These are phyloP conservation scores for Zea mays DNA, from an alignment of 176 grass and related monocot genomes.

Conservation along the genomic window DNA sequence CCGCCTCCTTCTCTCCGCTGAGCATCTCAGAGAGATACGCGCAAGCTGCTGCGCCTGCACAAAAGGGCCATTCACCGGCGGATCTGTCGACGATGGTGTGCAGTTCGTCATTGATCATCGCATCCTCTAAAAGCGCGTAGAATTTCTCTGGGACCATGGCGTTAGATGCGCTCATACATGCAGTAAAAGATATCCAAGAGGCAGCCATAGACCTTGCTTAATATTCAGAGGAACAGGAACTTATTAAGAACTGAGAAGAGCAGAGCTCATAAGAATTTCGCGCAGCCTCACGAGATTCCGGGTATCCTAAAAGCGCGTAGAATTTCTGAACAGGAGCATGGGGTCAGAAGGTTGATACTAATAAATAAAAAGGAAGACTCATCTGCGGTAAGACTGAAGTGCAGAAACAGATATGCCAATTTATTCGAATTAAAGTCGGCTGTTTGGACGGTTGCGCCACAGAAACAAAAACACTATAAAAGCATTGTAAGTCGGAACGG, in stretches of 20 bases:
- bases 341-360: neutral
- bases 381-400: no score
- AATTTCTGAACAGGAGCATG: neutral
- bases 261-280: neutral
- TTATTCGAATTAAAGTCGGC: no score
- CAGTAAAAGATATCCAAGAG: neutral
- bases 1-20: constrained; percentile 28
- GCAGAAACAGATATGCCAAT: no score
- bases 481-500: no score
- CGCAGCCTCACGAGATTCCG: neutral
- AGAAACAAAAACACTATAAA: no score
- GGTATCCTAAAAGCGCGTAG: neutral
- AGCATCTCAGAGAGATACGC: constrained; percentile 43
- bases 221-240: neutral
- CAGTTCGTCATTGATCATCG: constrained; percentile 34
- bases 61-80: constrained; percentile 58
- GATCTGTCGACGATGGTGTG: constrained; percentile 50
- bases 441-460: no score
- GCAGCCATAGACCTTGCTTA: neutral
- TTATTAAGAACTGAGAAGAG: neutral
- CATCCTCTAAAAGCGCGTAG: constrained; percentile 47
- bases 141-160: neutral
- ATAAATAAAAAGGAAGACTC: neutral
- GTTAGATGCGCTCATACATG: neutral
- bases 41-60: constrained; percentile 52